phyloP scores from a whole-genome alignment of 768 basidiomycete species.

The Dioszegia aurantiaca region DNA sequence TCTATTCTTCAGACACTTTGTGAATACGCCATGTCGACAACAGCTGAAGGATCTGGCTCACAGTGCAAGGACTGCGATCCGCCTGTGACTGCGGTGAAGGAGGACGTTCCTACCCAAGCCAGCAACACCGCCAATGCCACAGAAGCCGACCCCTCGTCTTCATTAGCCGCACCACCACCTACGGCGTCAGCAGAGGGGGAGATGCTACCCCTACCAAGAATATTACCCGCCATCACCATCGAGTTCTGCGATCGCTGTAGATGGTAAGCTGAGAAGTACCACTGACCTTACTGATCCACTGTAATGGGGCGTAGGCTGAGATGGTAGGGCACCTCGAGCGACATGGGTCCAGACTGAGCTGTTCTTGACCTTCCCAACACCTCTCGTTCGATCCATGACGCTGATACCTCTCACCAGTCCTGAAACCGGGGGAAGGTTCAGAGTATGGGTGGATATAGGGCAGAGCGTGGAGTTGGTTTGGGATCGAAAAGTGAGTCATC shows the following conservation, averaged over 20 bases:
- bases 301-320: background rate
- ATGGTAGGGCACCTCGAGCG: slow-evolving; percentile 78
- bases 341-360: slow-evolving; percentile 92
- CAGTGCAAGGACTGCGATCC: slow-evolving; percentile 8
- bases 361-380: slow-evolving; percentile 83
- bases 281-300: background rate
- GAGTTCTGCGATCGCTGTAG: slow-evolving; percentile 93
- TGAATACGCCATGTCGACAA: slow-evolving; percentile 2
- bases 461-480: slow-evolving; percentile 58
- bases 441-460: slow-evolving; percentile 70
- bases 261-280: slow-evolving; percentile 59
- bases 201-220: no score
- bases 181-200: no score
- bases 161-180: no score
- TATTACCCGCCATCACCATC: slow-evolving; percentile 65
- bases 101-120: background rate
- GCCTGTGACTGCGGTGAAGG: background rate
- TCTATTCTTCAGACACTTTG: no score
- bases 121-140: no score
- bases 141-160: no score
- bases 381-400: slow-evolving; percentile 64
- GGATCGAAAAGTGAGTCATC: slow-evolving; percentile 74
- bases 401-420: slow-evolving; percentile 72
- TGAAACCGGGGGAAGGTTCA: slow-evolving; percentile 84
- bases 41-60: background rate